phyloP scores from a whole-genome alignment of 345 rosid species.

The Hevea brasiliensis region DNA sequence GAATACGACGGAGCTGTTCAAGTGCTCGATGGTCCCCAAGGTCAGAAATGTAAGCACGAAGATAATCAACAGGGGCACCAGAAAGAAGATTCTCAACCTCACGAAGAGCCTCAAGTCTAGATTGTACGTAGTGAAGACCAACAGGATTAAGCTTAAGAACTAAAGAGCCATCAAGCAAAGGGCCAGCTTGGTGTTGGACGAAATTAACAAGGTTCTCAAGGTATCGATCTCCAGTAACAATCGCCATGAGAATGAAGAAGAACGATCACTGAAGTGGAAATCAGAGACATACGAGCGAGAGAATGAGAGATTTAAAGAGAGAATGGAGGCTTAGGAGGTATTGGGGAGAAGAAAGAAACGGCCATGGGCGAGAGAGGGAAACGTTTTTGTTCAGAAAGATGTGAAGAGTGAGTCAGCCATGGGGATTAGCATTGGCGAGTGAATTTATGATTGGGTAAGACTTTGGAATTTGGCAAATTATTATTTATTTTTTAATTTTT shows the following conservation, averaged over 20 bases:
- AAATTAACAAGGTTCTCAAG: conserved; percentile 74
- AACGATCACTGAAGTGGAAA: not conserved
- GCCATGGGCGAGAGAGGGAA: conserved; percentile 25
- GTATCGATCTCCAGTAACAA: conserved; percentile 96
- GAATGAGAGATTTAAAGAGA: conserved; percentile 22
- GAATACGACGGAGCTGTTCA: conserved; percentile 90
- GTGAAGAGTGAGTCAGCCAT: not conserved
- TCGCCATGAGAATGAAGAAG: conserved; percentile 47
- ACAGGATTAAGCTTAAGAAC: conserved; percentile 89
- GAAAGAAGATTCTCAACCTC: conserved; percentile 84
- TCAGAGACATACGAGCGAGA: not conserved
- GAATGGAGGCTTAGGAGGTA: conserved; percentile 40
- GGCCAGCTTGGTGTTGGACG: conserved; percentile 71
- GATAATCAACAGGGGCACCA: conserved; percentile 94
- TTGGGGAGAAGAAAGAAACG: conserved; percentile 28
- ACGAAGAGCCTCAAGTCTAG: conserved; percentile 78
- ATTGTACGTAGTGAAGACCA: conserved; percentile 94
- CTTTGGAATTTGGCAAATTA: not conserved
- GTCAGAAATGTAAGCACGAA: conserved; percentile 94
- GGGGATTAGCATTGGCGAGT: conserved; percentile 11
- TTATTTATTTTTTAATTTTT: too few relatives aligned
- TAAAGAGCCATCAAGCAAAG: conserved; percentile 61
- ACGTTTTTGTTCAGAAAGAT: not conserved
- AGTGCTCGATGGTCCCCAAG: conserved; percentile 95
- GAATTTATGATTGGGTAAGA: conserved; percentile 20